These are phyloP conservation scores for Phytophthora crassamura DNA, from an alignment of 352 stramenopile genomes.

Conservation along the genomic window DNA sequence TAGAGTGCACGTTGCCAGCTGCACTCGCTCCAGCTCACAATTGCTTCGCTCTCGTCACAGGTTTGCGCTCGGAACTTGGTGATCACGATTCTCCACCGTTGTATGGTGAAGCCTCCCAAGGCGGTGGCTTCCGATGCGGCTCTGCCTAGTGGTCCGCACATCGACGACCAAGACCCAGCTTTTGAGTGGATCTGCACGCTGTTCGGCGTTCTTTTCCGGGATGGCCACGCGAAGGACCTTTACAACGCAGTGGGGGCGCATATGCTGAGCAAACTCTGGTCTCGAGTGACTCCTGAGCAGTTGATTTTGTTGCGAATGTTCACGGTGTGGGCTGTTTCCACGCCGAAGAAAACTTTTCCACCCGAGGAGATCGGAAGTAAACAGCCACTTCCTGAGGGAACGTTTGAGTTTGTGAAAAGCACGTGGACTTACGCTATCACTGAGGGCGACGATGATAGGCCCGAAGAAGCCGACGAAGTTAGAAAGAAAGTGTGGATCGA, in stretches of 20 bases:
- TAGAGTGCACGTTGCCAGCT: neutral
- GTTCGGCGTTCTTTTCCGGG: slow-evolving; percentile 67
- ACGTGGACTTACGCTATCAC: slow-evolving; percentile 63
- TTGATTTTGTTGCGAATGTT: slow-evolving; percentile 84
- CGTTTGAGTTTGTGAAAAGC: slow-evolving; percentile 65
- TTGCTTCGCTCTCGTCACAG: slow-evolving; percentile 22
- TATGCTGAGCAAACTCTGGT: slow-evolving; percentile 83
- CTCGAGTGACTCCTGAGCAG: slow-evolving; percentile 81
- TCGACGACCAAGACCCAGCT: slow-evolving; percentile 63
- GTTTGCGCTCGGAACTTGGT: slow-evolving; percentile 72
- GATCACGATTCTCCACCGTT: slow-evolving; percentile 81
- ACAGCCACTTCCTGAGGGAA: slow-evolving; percentile 18
- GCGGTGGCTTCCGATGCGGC: slow-evolving; percentile 2
- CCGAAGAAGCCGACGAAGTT: slow-evolving; percentile 60
- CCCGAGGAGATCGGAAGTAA: slow-evolving; percentile 12
- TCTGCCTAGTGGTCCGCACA: slow-evolving; percentile 6
- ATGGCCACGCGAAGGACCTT: slow-evolving; percentile 53
- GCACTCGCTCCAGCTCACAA: no score
- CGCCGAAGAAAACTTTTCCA: neutral
- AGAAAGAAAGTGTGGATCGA: slow-evolving; percentile 78
- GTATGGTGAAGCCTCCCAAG: slow-evolving; percentile 48
- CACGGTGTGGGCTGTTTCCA: slow-evolving; percentile 57
- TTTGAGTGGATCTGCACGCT: slow-evolving; percentile 84
- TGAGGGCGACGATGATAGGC: slow-evolving; percentile 55
- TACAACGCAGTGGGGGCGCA: slow-evolving; percentile 80